Evolutionary conservation across 331 rosid species (phyloP).

Genomic region (Saraca asoca): DNA sequence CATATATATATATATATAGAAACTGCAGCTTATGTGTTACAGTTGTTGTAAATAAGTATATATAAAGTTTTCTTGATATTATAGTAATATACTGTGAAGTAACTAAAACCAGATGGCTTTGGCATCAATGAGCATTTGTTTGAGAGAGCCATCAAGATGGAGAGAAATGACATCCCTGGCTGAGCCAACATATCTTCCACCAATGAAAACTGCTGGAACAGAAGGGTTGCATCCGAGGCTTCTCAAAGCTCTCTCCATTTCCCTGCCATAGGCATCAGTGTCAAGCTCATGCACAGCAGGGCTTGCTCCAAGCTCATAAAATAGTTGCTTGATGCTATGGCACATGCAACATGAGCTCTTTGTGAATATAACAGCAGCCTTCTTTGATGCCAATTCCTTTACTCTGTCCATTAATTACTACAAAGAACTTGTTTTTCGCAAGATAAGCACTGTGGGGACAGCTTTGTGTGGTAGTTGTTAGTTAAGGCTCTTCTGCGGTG

Average conservation of each 20-base stretch:
- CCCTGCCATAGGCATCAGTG: conserved; percentile 70
- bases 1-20: conserved; percentile 18
- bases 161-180: conserved; percentile 88
- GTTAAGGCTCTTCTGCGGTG: conserved; percentile 47
- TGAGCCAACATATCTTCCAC: conserved; percentile 85
- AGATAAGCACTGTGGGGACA: not conserved
- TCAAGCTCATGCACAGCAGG: conserved; percentile 94
- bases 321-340: conserved; percentile 85
- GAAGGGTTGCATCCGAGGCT: conserved; percentile 84
- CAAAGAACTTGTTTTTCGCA: not conserved
- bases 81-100: no score
- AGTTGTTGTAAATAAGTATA: no score
- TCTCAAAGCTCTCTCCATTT: conserved; percentile 81
- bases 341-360: conserved; percentile 97
- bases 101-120: conserved; percentile 91
- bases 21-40: conserved; percentile 1
- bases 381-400: conserved; percentile 84
- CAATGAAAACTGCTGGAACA: conserved; percentile 93
- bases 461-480: conserved; percentile 1
- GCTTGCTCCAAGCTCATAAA: conserved; percentile 94
- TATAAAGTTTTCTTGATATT: no score
- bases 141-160: conserved; percentile 90
- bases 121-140: conserved; percentile 91
- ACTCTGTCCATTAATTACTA: conserved; percentile 66
- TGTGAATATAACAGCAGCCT: conserved; percentile 92